Percentiles rank a stretch among this genome's conserved stretches.
Conservation (phyloP, 176 grass and related monocot species). For the Pontederia crassipes region DNA sequence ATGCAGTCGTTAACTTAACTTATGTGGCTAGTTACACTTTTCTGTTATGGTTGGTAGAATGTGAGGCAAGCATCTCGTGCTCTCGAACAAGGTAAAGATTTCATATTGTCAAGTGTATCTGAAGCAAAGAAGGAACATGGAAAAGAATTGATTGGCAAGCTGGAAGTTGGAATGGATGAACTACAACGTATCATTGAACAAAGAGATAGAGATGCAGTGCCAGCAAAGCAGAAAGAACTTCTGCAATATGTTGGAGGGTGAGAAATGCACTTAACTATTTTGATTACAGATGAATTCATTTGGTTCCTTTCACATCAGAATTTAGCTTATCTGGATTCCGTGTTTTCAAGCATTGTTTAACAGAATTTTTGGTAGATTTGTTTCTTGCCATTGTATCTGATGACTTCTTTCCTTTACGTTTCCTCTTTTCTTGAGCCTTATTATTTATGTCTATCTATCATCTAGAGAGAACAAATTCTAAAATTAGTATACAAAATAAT, state of each 20-base stretch:
- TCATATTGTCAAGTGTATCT: conserved; percentile 71
- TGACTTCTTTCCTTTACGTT: too few relatives aligned
- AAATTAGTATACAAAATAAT: too few relatives aligned
- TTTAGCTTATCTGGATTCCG: neutral
- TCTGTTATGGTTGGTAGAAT: conserved; percentile 46
- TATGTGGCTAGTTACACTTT: conserved; percentile 9
- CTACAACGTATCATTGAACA: conserved; percentile 72
- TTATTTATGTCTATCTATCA: too few relatives aligned
- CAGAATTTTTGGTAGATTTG: too few relatives aligned
- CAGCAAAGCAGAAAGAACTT: conserved; percentile 96
- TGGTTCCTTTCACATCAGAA: neutral
- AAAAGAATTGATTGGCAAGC: conserved; percentile 62
- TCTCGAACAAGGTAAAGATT: conserved; percentile 51
- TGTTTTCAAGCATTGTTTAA: too few relatives aligned
- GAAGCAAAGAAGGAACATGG: conserved; percentile 91
- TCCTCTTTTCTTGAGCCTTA: too few relatives aligned
- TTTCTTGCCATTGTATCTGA: too few relatives aligned
- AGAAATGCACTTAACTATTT: conserved; percentile 11
- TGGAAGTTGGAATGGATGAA: conserved; percentile 69
- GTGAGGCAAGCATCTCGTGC: conserved; percentile 79
- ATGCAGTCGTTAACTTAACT: neutral
- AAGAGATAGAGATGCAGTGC: conserved; percentile 74
- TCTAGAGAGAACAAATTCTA: too few relatives aligned
- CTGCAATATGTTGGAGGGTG: conserved; percentile 91
- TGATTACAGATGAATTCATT: neutral